Conservation (phyloP, 2,329 filamentous ascomycete genomes). For the Neonectria coccinea region DNA sequence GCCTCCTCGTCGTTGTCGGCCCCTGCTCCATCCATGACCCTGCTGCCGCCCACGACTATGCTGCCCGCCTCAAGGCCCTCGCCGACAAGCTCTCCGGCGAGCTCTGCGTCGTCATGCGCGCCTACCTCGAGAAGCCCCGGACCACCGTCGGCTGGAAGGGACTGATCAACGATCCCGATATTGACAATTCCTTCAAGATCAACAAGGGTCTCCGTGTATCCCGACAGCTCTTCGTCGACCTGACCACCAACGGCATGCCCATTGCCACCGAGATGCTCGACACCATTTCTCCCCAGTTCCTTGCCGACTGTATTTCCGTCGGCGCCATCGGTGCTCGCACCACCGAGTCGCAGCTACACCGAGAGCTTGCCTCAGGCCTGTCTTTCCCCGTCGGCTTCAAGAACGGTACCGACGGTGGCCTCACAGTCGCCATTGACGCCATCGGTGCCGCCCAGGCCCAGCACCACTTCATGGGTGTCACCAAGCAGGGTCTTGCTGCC, state of each 20-base stretch:
- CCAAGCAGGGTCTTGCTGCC: conserved; percentile 94
- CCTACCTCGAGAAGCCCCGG: conserved; percentile 98
- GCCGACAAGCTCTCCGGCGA: conserved; percentile 85
- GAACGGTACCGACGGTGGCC: conserved; percentile 95
- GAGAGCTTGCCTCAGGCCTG: conserved; percentile 92
- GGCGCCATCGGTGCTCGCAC: conserved; percentile 96
- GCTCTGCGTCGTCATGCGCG: conserved; percentile 94
- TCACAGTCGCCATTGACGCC: conserved; percentile 93
- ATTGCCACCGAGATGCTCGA: conserved; percentile 99
- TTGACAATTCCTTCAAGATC: conserved; percentile 97
- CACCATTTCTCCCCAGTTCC: conserved; percentile 97
- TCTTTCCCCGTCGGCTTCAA: conserved; percentile 99
- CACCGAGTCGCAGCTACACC: conserved; percentile 95
- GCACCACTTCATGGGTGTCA: conserved; percentile 99
- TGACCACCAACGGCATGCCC: conserved; percentile 89
- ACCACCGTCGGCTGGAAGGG: conserved; percentile 99
- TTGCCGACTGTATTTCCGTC: conserved; percentile 94
- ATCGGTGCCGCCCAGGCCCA: conserved; percentile 87
- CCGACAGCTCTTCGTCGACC: conserved; percentile 92
- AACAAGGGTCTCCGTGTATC: conserved; percentile 96
- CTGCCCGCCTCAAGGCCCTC: conserved; percentile 78
- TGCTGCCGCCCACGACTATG: conserved; percentile 88
- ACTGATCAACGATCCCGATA: conserved; percentile 98
- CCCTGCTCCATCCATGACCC: conserved; percentile 99
- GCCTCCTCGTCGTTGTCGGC: conserved; percentile 92